A percentile compares a stretch with the other conserved stretches of the same genome.
Conservation (phyloP, 148 eudicot species). For the Silene uniflora region DNA sequence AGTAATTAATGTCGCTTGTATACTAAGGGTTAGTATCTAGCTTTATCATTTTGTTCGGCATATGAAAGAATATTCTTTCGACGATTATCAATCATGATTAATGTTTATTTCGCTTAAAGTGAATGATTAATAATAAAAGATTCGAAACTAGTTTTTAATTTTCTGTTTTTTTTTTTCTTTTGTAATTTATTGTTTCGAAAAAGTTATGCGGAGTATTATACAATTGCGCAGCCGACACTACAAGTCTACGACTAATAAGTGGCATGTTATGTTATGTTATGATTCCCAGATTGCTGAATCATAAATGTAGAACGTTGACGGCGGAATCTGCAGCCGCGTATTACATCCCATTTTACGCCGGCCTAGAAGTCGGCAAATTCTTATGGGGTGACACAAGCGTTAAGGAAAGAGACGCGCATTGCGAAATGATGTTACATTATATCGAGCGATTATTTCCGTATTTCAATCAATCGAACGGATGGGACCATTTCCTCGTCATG, state of each 20-base stretch:
- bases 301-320: constrained; percentile 49
- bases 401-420: constrained; percentile 30
- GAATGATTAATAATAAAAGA: too few relatives aligned
- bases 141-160: too few relatives aligned
- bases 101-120: too few relatives aligned
- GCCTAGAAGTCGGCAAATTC: constrained; percentile 54
- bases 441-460: constrained; percentile 22
- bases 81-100: not conserved
- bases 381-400: constrained; percentile 32
- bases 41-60: not conserved
- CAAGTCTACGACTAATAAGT: too few relatives aligned
- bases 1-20: too few relatives aligned
- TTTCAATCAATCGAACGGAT: constrained; percentile 29
- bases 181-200: too few relatives aligned
- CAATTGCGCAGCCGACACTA: too few relatives aligned
- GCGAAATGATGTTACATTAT: constrained; percentile 39
- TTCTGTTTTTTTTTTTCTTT: too few relatives aligned
- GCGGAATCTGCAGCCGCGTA: constrained; percentile 60
- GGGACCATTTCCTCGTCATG: constrained; percentile 69
- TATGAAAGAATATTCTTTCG: not conserved
- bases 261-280: too few relatives aligned
- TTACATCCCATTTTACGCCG: constrained; percentile 83
- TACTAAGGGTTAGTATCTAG: too few relatives aligned
- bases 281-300: constrained; percentile 33
- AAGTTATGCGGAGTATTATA: too few relatives aligned